Evolutionary conservation across 2,329 filamentous ascomycete species (phyloP).

Genomic region (Apiospora aurea): DNA sequence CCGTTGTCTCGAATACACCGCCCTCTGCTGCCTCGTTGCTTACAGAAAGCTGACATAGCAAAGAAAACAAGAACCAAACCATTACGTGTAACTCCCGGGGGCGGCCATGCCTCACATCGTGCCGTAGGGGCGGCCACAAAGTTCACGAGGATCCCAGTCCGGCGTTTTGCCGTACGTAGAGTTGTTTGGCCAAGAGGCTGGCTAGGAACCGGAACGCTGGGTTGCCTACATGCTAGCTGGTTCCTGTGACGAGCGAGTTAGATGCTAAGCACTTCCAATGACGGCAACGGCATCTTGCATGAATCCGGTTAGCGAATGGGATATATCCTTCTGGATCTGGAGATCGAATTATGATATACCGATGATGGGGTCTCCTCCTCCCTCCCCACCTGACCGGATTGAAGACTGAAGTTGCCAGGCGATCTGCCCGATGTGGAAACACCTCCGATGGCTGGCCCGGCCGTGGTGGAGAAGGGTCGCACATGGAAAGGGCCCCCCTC

Average conservation of each 20-base stretch:
- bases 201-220: background rate
- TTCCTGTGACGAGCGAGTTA: background rate
- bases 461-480: background rate
- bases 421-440: slow-evolving; percentile 17
- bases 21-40: background rate
- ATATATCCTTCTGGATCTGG: background rate
- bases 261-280: background rate
- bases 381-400: slow-evolving; percentile 9
- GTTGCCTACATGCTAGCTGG: background rate
- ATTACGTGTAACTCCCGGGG: background rate
- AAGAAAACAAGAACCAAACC: background rate
- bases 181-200: slow-evolving; percentile 13
- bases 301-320: background rate
- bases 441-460: slow-evolving; percentile 13
- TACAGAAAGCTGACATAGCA: background rate
- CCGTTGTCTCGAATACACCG: slow-evolving; percentile 16
- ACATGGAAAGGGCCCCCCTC: background rate
- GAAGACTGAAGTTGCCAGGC: background rate
- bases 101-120: background rate
- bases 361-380: background rate
- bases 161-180: background rate
- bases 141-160: background rate
- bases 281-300: background rate
- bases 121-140: background rate
- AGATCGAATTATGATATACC: slow-evolving; percentile 14